A percentile compares a stretch with the other conserved stretches of the same genome.
Conservation (phyloP, 305 asterid genomes). For the Rubia tinctorum region DNA sequence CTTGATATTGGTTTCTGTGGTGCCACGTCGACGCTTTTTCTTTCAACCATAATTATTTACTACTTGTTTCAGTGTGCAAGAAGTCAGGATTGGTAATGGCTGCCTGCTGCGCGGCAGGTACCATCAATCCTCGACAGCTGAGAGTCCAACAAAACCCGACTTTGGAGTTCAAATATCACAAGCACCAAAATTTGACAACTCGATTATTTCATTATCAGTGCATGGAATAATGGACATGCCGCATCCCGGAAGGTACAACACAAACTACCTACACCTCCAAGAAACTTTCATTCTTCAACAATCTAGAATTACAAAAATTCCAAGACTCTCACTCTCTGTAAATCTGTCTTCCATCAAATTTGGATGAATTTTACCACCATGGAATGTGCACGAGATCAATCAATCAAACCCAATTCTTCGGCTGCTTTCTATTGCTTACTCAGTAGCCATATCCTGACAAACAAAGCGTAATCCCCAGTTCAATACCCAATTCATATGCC, state of each 20-base stretch:
- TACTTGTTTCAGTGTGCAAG: too few species aligned
- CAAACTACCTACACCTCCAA: constrained; percentile 10
- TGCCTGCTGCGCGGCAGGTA: too few species aligned
- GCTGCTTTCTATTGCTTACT: too few species aligned
- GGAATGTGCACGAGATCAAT: background rate
- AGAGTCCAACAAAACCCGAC: background rate
- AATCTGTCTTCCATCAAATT: background rate
- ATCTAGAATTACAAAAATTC: constrained; percentile 38
- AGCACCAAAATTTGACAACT: background rate
- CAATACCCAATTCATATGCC: background rate
- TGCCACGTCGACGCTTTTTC: constrained; percentile 38
- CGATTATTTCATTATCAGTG: background rate
- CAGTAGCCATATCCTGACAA: constrained; percentile 62
- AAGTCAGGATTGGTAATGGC: too few species aligned
- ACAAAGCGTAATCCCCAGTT: background rate
- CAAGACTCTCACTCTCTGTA: constrained; percentile 5
- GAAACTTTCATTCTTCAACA: constrained; percentile 15
- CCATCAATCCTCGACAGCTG: too few species aligned
- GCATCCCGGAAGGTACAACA: constrained; percentile 21
- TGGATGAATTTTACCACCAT: background rate
- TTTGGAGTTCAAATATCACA: background rate
- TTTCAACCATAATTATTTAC: background rate
- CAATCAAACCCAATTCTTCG: background rate
- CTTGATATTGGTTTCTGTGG: constrained; percentile 26
- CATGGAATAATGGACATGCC: constrained; percentile 11